Evolutionary conservation across 805 yeast genomes (phyloP), one percentile per base, ranked within the genome.

Genomic region (Starmerella vaccinii): DNA sequence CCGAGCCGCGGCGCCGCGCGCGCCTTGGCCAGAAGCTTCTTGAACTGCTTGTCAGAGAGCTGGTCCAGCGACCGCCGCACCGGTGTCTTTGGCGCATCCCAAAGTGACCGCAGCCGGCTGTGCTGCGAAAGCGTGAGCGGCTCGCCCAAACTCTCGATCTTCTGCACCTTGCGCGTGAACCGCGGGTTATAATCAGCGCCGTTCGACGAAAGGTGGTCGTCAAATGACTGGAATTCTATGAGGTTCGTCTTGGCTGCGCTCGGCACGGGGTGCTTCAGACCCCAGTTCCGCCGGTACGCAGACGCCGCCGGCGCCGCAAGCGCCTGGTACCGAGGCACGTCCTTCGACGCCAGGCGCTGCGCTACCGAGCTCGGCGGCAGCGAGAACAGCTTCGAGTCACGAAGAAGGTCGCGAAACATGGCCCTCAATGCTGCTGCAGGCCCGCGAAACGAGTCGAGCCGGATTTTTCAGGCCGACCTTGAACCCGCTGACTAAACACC

Each of bases 1-100:
- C 52, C 35, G 26, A 21, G 35, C 33, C 16, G 41, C 43, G 95
- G 94, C 19, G 71, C 72, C 42, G 76, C 65, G 27, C 66, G 76
- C 47, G 76, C 76, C 18, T 55, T 49, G 7, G 46, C 50, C 49
- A 84, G 67, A 53, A 84, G 69, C 41, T 64, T 70, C 49, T 72
- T 67, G 26, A 47, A 44, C 42, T 62, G 60, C 9, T 22, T 38
- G 12, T 49, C 19, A 13, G 56, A 35, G 26, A 63, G 46, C 19
- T 37, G 37, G 47, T 54, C 42, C n/a, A 55, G 13, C 22, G 34
- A 38, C 9, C 26, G 49, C n/a, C 60, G 57, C 54, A 58, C 51
- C 26, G 42, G 34, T 21, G 50, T 35, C 29, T 42, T 15, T 5
- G 56, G 51, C 12, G 34, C 40, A 27, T 55, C 48, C 40, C 49